Evolutionary conservation across 1,284 basidiomycete genomes (phyloP), one percentile per base, ranked within the genome.

Genomic region (Naganishia sp.): DNA sequence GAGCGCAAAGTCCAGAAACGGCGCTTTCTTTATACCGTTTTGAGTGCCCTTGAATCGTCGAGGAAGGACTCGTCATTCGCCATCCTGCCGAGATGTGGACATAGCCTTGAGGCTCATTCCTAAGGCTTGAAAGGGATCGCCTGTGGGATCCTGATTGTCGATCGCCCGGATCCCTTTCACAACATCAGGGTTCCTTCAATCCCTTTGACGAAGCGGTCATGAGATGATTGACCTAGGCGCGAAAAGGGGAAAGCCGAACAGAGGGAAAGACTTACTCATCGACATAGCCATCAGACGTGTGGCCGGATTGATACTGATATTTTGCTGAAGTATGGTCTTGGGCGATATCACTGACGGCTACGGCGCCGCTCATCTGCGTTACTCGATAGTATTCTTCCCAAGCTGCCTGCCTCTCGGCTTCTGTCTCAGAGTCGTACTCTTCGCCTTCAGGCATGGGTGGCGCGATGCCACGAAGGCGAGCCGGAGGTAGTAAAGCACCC

Each of bases 361-460:
- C 2, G 10, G 13, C 13, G 7, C 7, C 35, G 35, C 2, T 61
- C 46, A 50, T 54, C 42, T 32, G 28, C 57, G 54, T 54, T 7
- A 53, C 17, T 17, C 42, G 50, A 50, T 66, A 62, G 39, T 66
- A 66, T 21, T 61, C 50, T 25, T 52, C 35, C 65, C 65, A 66
- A 18, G 65, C 65, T 35, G 58, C 65, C 50, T 66, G 65, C 10
- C 65, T 23, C 21, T 66, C 65, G 32, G 54, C 52, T 45, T 66
- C 65, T 17, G 65, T 66, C 11, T 66, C 57, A 2, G 50, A 23
- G 43, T 66, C 65, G 31, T 66, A 66, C 25, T 66, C 65, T 31
- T 66, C 65, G 4, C 65, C 65, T 17, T 54, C 51, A 1, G 65
- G 65, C 65, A 66, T 66, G 0, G 58, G 65, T 6, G 65, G 65